Conservation (phyloP, 2,329 filamentous ascomycete species). For the Aspergillus fumigatus region DNA sequence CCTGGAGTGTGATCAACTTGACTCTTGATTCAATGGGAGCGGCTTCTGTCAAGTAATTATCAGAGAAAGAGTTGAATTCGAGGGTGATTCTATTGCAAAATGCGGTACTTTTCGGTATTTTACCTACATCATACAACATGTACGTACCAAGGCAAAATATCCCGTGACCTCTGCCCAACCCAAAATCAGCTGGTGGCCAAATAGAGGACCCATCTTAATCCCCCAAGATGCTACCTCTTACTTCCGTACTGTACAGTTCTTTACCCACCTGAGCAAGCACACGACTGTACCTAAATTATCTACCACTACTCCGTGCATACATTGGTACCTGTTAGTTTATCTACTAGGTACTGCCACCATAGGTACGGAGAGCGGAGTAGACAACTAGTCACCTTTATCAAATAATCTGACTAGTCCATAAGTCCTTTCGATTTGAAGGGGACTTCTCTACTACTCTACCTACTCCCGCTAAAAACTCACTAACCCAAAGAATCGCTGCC, state of each 20-base stretch:
- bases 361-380: not conserved
- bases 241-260: too few species aligned
- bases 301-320: not conserved
- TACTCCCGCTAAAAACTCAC: conserved; percentile 7
- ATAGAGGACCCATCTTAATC: not conserved
- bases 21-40: not conserved
- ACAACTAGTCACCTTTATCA: not conserved
- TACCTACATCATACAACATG: not conserved
- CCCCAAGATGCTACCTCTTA: not conserved
- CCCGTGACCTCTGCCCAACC: not conserved
- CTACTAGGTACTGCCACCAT: not conserved
- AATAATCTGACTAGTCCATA: not conserved
- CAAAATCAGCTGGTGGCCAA: not conserved
- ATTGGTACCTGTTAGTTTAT: not conserved
- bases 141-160: not conserved
- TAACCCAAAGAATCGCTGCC: conserved; percentile 2
- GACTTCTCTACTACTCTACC: not conserved
- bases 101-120: not conserved
- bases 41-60: not conserved
- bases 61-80: not conserved
- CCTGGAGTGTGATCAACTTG: not conserved
- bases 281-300: not conserved
- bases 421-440: not conserved
- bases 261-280: not conserved
- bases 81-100: not conserved